A percentile compares a stretch with the other conserved stretches of the same genome.
Evolutionary conservation across 371 early-diverging fungal genomes (phyloP).

Genomic region (Actinomucor elegans): DNA sequence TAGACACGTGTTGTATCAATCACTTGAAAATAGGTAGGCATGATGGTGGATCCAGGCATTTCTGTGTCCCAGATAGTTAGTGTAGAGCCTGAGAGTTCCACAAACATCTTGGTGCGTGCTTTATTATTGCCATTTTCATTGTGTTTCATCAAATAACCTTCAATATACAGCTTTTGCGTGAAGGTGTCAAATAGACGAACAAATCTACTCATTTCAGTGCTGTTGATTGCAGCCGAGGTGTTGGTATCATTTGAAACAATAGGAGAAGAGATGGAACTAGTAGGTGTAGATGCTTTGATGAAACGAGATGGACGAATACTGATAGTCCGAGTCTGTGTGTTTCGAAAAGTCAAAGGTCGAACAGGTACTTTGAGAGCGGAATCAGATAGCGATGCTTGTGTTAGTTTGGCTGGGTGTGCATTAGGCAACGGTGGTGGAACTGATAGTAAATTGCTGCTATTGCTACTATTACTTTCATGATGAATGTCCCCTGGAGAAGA

Average conservation of each 20-base stretch:
- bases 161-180: conserved; percentile 66
- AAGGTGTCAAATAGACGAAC: conserved; percentile 53
- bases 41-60: conserved; percentile 37
- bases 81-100: conserved; percentile 65
- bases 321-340: conserved; percentile 17
- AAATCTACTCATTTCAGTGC: conserved; percentile 29
- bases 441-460: conserved; percentile 1
- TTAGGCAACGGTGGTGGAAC: conserved; percentile 8
- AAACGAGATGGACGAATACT: conserved; percentile 29
- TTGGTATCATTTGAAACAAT: conserved; percentile 5
- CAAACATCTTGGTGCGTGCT: conserved; percentile 67
- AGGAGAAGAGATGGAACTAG: conserved; percentile 11
- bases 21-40: conserved; percentile 69
- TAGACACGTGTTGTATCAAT: conserved; percentile 55
- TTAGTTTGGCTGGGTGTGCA: conserved; percentile 18
- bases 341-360: conserved; percentile 11
- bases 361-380: conserved; percentile 22
- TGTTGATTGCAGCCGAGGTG: conserved; percentile 2
- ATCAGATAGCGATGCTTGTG: conserved; percentile 25
- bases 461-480: neutral
- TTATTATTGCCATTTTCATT: conserved; percentile 50
- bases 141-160: conserved; percentile 66
- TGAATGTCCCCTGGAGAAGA: conserved; percentile 27
- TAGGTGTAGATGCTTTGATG: conserved; percentile 24
- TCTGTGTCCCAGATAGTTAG: conserved; percentile 65